Base-by-base conservation (phyloP, 441 rosid genomes). In the Raphanus hybrid region DNA sequence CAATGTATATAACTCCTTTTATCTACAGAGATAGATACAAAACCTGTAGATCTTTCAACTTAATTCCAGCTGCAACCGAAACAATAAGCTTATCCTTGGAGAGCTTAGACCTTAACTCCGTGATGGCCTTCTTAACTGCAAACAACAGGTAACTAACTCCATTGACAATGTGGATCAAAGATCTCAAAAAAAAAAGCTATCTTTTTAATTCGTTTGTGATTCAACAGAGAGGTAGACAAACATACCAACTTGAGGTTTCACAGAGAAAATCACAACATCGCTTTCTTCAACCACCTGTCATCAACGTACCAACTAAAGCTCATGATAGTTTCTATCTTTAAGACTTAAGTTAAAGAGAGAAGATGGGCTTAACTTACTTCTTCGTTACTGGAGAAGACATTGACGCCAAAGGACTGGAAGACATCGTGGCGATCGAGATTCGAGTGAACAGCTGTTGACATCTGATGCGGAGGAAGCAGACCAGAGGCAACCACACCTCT, bases 201-300 rank as follows among this genome's bases (percentile, higher is more conserved):
- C 12, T 6, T 12, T 45, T 48, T 12, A 48, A 50, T 54, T 54
- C 55, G 18, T 32, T 73, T 4, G 14, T 15, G 74, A 55, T 26
- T 66, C 58, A 23, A 10, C 15, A 45, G 41, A 78, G 75, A 20
- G 6, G 45, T 23, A 45, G 20, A 14, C n/a, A 41, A 5, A 62
- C 18, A 69, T 87, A 94, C 97, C 94, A 48, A 89, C 93, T 89
- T 91, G 97, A 41, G 99, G 98, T 79, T 92, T 94, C 66, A 94
- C 92, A 11, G 99, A 92, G 83, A 94, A 88, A 55, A 92, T 73
- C 41, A 94, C 90, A 66, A 94, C 92, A 83, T 94, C 97, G 67
- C 93, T 87, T 50, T 85, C 86, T 80, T 82, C 82, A 80, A 94
- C 91, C 1, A 92, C 98, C 99, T 94, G 85, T n/a, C n/a, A n/a